These are phyloP conservation scores for Botrytis medusae DNA, from an alignment of 2,329 filamentous ascomycete species.

Conservation along the genomic window DNA sequence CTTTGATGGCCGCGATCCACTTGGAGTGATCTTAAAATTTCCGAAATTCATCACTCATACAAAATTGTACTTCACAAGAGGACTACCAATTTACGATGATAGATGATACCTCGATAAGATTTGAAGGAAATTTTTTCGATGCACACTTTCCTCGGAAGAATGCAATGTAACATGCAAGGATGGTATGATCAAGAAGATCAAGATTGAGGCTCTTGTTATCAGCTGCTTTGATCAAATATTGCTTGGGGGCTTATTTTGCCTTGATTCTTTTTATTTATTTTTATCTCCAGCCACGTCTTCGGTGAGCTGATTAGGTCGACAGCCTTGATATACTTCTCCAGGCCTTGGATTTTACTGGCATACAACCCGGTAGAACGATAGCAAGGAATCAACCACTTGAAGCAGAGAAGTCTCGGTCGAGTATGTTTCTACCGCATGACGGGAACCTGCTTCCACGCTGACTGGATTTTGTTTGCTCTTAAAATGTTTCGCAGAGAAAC, in stretches of 20 bases:
- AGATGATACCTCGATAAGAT: background rate
- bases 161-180: background rate
- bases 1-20: background rate
- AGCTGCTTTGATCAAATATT: background rate
- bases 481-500: background rate
- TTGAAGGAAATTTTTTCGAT: background rate
- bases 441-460: background rate
- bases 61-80: background rate
- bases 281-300: background rate
- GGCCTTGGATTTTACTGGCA: background rate
- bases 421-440: background rate
- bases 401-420: background rate
- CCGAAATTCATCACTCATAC: background rate
- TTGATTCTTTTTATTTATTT: background rate
- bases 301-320: background rate
- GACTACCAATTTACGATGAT: background rate
- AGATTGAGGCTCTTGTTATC: background rate
- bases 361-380: background rate
- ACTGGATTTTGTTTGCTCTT: background rate
- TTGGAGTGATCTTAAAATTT: background rate
- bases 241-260: background rate
- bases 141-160: background rate
- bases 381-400: background rate
- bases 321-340: background rate
- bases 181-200: background rate